Conservation (phyloP, 805 yeast genomes). For the Lachancea mirantina region DNA sequence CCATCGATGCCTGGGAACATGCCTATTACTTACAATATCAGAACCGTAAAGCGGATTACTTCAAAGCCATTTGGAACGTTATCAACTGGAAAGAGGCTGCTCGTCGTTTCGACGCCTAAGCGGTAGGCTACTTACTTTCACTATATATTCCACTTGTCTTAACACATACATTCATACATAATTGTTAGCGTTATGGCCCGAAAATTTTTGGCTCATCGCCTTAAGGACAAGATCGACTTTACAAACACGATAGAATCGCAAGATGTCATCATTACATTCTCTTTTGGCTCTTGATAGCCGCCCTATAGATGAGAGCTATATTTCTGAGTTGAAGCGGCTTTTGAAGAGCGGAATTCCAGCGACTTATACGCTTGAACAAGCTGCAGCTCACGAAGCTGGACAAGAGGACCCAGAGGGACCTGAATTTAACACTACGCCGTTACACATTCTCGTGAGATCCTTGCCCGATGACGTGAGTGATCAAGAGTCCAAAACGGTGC, state of each 20-base stretch:
- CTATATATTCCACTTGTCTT: too few species aligned
- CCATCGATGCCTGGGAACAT: slow-evolving; percentile 96
- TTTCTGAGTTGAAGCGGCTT: slow-evolving; percentile 39
- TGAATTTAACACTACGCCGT: slow-evolving; percentile 63
- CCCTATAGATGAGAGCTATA: slow-evolving; percentile 44
- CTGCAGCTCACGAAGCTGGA: slow-evolving; percentile 46
- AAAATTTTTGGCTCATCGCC: slow-evolving; percentile 1
- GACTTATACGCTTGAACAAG: slow-evolving; percentile 76
- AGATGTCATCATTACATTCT: slow-evolving; percentile 72
- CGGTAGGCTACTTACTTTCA: too few species aligned
- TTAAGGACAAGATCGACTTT: neutral
- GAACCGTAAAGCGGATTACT: slow-evolving; percentile 86
- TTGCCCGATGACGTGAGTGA: slow-evolving; percentile 32
- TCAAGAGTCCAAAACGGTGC: slow-evolving; percentile 41
- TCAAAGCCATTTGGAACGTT: slow-evolving; percentile 91
- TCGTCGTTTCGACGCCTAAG: slow-evolving; percentile 45
- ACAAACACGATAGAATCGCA: neutral
- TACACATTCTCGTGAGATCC: slow-evolving; percentile 59
- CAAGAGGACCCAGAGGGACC: slow-evolving; percentile 30
- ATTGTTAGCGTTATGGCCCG: too few species aligned
- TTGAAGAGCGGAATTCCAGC: slow-evolving; percentile 68
- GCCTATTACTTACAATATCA: slow-evolving; percentile 92
- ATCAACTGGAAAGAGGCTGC: slow-evolving; percentile 91
- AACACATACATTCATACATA: too few species aligned
- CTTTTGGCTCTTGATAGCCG: slow-evolving; percentile 44